phyloP scores from a whole-genome alignment of 208 protist species.

The Strigomonas culicis region DNA sequence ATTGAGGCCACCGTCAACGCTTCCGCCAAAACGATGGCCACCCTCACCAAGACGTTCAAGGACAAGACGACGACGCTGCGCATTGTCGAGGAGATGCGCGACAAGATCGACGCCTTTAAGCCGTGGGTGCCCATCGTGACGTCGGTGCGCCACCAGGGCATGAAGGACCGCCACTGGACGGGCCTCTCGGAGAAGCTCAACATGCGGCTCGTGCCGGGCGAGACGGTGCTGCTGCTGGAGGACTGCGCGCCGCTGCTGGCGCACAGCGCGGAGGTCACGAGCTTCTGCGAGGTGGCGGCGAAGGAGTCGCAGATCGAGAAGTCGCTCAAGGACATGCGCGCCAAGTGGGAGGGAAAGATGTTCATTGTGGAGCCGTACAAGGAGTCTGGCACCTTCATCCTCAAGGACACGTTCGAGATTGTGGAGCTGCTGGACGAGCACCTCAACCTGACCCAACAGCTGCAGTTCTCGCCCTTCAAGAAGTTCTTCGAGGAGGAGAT shows the following conservation, averaged over 20 bases:
- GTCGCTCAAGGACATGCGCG: slow-evolving; percentile 94
- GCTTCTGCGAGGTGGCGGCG: slow-evolving; percentile 94
- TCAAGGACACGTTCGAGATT: slow-evolving; percentile 91
- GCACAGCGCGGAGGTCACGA: slow-evolving; percentile 87
- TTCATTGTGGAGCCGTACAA: slow-evolving; percentile 94
- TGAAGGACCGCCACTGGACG: slow-evolving; percentile 96
- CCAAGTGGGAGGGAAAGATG: slow-evolving; percentile 91
- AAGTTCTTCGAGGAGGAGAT: slow-evolving; percentile 94
- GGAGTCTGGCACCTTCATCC: slow-evolving; percentile 92
- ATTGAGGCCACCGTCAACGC: slow-evolving; percentile 87
- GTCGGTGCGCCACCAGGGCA: slow-evolving; percentile 95
- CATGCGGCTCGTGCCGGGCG: slow-evolving; percentile 85
- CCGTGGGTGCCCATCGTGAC: slow-evolving; percentile 93
- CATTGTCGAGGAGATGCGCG: slow-evolving; percentile 88
- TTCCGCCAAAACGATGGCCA: slow-evolving; percentile 89
- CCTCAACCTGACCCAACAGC: slow-evolving; percentile 95
- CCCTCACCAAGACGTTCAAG: slow-evolving; percentile 90
- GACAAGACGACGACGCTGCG: slow-evolving; percentile 86
- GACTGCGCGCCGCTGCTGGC: slow-evolving; percentile 83
- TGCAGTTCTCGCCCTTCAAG: slow-evolving; percentile 96
- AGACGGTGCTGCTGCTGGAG: slow-evolving; percentile 82
- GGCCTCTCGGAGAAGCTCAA: slow-evolving; percentile 85
- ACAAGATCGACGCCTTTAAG: slow-evolving; percentile 93
- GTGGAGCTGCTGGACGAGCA: slow-evolving; percentile 95
- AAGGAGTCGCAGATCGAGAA: slow-evolving; percentile 97